Conservation (phyloP, 2,329 filamentous ascomycete species). For the Xylaria sp. region DNA sequence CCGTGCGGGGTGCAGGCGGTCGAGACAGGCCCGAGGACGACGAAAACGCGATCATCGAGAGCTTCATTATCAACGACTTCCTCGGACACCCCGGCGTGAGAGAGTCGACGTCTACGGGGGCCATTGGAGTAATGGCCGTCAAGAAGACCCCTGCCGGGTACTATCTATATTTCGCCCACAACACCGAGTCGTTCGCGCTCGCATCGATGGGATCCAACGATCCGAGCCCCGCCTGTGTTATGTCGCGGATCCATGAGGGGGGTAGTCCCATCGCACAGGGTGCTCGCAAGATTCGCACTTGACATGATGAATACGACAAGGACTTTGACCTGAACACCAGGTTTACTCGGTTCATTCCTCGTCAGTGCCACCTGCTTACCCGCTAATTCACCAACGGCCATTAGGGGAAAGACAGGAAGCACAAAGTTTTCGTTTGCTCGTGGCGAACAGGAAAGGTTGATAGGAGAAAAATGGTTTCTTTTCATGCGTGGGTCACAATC, state of each 20-base stretch:
- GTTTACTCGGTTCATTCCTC: not conserved
- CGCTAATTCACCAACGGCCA: no score
- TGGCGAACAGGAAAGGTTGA: not conserved
- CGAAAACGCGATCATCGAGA: constrained; percentile 78
- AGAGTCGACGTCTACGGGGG: constrained; percentile 81
- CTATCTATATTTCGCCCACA: constrained; percentile 93
- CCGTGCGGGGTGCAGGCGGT: constrained; percentile 69
- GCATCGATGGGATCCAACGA: constrained; percentile 89
- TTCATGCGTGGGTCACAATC: not conserved
- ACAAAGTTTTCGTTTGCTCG: not conserved
- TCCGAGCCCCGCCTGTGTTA: constrained; percentile 78
- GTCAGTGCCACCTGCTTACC: not conserved
- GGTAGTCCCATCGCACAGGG: constrained; percentile 64
- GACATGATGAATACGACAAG: constrained; percentile 27
- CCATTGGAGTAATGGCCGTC: constrained; percentile 89
- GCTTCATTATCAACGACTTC: constrained; percentile 89
- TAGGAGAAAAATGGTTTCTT: not conserved
- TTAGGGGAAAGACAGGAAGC: not conserved
- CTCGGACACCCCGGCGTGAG: constrained; percentile 89
- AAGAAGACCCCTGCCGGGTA: constrained; percentile 83
- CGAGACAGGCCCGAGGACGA: constrained; percentile 74
- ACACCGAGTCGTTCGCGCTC: constrained; percentile 88
- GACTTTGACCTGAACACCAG: not conserved
- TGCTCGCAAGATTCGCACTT: constrained; percentile 59
- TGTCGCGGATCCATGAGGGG: constrained; percentile 77